Conservation (phyloP, 306 rosid species). For the Betula pendula region DNA sequence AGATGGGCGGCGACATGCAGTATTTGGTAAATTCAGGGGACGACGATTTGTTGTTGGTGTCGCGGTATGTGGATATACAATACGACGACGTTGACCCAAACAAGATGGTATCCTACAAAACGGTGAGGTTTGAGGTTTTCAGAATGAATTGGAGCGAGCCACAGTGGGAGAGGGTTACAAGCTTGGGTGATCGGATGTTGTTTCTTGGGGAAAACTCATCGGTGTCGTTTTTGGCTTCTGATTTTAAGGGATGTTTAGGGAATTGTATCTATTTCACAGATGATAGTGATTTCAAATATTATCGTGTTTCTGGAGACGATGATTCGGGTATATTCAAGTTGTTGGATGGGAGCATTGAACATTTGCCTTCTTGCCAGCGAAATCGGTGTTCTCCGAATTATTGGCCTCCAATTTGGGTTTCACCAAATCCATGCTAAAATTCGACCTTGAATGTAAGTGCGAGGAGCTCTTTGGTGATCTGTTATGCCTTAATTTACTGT, state of each 20-base stretch:
- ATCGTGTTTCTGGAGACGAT: constrained; percentile 45
- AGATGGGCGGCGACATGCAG: constrained; percentile 42
- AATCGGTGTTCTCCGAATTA: constrained; percentile 29
- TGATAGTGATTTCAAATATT: constrained; percentile 43
- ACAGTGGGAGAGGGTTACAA: constrained; percentile 45
- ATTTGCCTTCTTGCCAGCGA: constrained; percentile 45
- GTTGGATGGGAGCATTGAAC: constrained; percentile 40
- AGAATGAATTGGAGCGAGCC: constrained; percentile 49
- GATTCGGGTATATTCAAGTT: constrained; percentile 63
- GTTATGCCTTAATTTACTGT: too few relatives aligned
- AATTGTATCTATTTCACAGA: constrained; percentile 63
- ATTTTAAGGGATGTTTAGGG: constrained; percentile 47
- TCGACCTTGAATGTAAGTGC: background rate
- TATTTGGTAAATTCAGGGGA: constrained; percentile 51
- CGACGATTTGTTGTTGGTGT: constrained; percentile 49
- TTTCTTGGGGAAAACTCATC: constrained; percentile 68
- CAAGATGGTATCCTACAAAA: constrained; percentile 33
- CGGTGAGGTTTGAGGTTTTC: constrained; percentile 51
- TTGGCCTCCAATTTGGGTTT: constrained; percentile 67
- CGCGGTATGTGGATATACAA: constrained; percentile 41
- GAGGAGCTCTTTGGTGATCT: too few relatives aligned
- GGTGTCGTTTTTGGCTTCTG: constrained; percentile 46
- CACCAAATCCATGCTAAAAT: constrained; percentile 57
- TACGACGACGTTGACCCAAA: constrained; percentile 17
- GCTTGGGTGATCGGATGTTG: constrained; percentile 52